Base-by-base conservation (phyloP, 352 stramenopile genomes). In the Phytophthora melonis region DNA sequence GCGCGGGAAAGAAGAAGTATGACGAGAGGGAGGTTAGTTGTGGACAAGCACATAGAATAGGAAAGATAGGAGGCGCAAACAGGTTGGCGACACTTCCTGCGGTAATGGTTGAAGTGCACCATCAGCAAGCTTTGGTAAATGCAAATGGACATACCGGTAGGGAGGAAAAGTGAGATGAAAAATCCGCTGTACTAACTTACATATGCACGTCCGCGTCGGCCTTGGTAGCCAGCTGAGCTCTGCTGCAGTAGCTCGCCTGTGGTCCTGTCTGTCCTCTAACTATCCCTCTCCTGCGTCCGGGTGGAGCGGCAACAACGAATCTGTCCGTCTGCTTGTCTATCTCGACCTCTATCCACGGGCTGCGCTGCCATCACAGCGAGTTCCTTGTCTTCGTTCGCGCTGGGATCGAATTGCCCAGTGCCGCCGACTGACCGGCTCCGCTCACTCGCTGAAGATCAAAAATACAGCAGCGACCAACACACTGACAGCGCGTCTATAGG, bases 401-500 rank as follows among this genome's bases (percentile, higher is more conserved):
- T 23, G 63, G 41, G 58, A 25, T 66, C 23, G 55, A 49, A 27
- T 53, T 8, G 32, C 19, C 32, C 36, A 43, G 16, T 68, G 19
- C 36, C 36, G 3, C 21, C 3, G 18, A 36, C 55, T 54, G 36
- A 13, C 5, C n/a, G 47, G 25, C 43, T 25, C 23, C n/a, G 43
- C 57, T 59, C 21, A 14, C 34, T 58, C 30, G 13, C 34, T 63
- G 50, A 41, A 18, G 45, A 66, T 73, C 50, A 67, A 57, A 34
- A 21, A 58, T 54, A 62, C 72, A 72, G 72, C 58, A 72, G 27
- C 60, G 13, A 49, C 41, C 14, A 45, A 13, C 49, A 65, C 56
- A 27, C n/a, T 0, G 18, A 61, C 58, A 74, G 45, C 4, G 30
- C 36, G 23, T 88, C 79, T 93, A 92, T 56, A 94, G 79, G 66